Evolutionary conservation across 2,329 filamentous ascomycete genomes (phyloP), one percentile per base, ranked within the genome.

Genomic region (Raffaelea arxii): DNA sequence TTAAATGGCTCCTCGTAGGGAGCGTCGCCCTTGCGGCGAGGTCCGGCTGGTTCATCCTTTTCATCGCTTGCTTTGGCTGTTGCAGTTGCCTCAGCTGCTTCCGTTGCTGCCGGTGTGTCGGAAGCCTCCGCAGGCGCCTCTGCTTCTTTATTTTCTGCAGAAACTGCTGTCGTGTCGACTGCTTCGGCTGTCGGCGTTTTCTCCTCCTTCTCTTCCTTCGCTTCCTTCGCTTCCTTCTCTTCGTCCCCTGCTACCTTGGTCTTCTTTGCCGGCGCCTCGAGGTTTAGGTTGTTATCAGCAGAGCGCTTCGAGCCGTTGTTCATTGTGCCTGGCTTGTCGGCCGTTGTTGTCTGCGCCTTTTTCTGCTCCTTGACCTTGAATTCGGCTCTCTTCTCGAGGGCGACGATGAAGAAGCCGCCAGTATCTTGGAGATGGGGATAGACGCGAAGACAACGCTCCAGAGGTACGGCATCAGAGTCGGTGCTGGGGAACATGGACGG

Each of bases 381-480:
- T 54, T 96, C 92, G 23, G 79, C 77, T 62, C 83, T 82, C 74
- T 98, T 98, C 70, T 96, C 86, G 18, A 98, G 68, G 1, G 96
- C 90, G 1, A 89, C 84, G 61, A 98, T 96, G 69, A 98, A 98
- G 74, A 98, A 98, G 21, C 85, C 91, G 47, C 92, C 92, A 3
- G 92, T 98, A 58, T 98, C 89, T 65, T 98, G 92, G 60, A 89
- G 76, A 64, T 98, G 92, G 27, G 90, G 86, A 63, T 97, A 98
- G 6, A 98, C 82, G 51, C 92, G 79, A 75, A 97, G 90, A 65
- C 91, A 96, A 50, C 85, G 79, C 58, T 96, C 86, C 18, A 97
- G 75, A 16, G 89, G 89, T 22, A 96, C 72, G 65, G 76, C 59
- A 64, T 77, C 70, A 46, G 75, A 77, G 24, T 71, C 67, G 35